A percentile compares a stretch with the other conserved stretches of the same genome.
These are phyloP conservation scores for Coemansia asiatica DNA, from an alignment of 192 early-diverging fungal species.

Conservation along the genomic window DNA sequence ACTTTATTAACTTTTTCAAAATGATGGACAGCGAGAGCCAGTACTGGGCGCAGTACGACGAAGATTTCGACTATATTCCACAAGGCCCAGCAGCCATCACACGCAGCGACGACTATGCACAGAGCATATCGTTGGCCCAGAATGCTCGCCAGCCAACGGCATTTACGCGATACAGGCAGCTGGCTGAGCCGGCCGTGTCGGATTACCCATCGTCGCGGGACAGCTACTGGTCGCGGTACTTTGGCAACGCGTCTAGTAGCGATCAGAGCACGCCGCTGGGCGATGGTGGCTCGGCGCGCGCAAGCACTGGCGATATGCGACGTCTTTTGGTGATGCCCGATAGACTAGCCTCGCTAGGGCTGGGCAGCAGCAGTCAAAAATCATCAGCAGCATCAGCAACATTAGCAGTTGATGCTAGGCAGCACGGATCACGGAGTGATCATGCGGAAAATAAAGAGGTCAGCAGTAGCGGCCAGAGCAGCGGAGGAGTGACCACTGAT, in stretches of 20 bases:
- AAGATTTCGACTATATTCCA: slow-evolving; percentile 10
- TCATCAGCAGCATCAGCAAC: neutral
- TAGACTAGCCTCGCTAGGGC: slow-evolving; percentile 26
- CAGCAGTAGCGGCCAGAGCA: neutral
- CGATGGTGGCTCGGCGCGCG: neutral
- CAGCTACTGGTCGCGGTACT: slow-evolving; percentile 54
- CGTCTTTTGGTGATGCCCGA: slow-evolving; percentile 45
- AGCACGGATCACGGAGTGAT: neutral
- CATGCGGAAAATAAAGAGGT: neutral
- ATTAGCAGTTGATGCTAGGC: neutral
- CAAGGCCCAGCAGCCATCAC: slow-evolving; percentile 10
- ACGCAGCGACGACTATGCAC: neutral
- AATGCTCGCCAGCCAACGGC: neutral
- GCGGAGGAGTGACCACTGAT: neutral
- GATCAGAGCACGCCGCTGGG: slow-evolving; percentile 20
- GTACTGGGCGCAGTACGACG: slow-evolving; percentile 51
- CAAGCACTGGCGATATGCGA: slow-evolving; percentile 6
- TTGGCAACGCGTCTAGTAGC: slow-evolving; percentile 4
- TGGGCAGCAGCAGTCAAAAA: neutral
- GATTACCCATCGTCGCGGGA: slow-evolving; percentile 26
- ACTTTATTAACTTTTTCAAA: too few relatives aligned
- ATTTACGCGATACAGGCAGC: slow-evolving; percentile 1
- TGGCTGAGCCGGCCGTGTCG: neutral
- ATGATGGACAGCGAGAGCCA: slow-evolving; percentile 31
- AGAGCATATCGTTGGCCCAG: neutral